Conservation (phyloP, 352 stramenopile species). For the Globisporangium camurandrum region DNA sequence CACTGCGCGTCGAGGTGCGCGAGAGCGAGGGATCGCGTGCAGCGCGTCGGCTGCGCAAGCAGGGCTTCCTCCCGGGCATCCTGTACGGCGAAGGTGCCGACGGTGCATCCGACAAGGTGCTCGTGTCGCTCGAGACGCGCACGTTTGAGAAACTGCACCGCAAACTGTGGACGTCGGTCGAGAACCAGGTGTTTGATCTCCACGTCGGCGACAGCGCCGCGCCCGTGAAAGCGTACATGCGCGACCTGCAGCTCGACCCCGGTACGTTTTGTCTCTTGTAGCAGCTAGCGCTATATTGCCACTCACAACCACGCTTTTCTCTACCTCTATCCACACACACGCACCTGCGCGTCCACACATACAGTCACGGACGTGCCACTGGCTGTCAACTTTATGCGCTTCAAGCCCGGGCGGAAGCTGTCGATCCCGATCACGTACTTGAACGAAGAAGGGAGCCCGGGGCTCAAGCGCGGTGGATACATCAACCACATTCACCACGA, state of each 20-base stretch:
- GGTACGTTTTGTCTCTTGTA: constrained; percentile 19
- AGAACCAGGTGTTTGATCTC: constrained; percentile 85
- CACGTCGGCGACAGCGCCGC: constrained; percentile 45
- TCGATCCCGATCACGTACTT: constrained; percentile 89
- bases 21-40: constrained; percentile 64
- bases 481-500: constrained; percentile 89
- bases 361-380: constrained; percentile 71
- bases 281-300: background rate
- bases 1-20: constrained; percentile 54
- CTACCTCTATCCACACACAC: background rate
- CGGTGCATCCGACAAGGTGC: constrained; percentile 58
- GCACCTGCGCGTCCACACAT: background rate
- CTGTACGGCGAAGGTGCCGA: constrained; percentile 77
- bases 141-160: constrained; percentile 77
- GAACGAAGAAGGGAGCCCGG: constrained; percentile 90
- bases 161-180: constrained; percentile 81
- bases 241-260: constrained; percentile 79
- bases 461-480: constrained; percentile 93
- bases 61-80: constrained; percentile 71
- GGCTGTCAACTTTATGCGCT: constrained; percentile 91
- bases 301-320: background rate
- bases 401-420: constrained; percentile 85
- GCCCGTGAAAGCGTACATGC: constrained; percentile 80
- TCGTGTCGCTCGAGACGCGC: constrained; percentile 66
- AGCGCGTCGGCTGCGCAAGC: constrained; percentile 72